Base-by-base conservation (phyloP, 345 rosid genomes). In the Orychophragmus violaceus region DNA sequence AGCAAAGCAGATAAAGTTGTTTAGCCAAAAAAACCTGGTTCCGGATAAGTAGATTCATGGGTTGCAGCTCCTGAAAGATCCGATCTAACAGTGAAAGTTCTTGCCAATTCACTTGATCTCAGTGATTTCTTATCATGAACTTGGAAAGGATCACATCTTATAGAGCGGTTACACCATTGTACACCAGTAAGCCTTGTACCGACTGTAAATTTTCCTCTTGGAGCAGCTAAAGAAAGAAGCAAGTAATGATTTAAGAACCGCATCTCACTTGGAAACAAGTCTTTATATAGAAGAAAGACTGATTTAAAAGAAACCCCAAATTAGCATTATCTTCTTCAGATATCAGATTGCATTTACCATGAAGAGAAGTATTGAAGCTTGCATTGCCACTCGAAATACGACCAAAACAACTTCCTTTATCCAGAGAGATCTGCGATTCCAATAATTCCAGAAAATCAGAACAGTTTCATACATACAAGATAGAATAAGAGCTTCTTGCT, bases 61-160 rank as follows among this genome's bases (percentile, higher is more conserved):
- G 46, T 72, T 30, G 90, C 89, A 71, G 70, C 39, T 66, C 85
- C 87, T 13, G 87, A 87, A 72, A 87, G 72, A 79, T 84, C 84
- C 57, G 89, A 84, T 82, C 82, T 86, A 2, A 55, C 84, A 30
- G 76, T 69, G 9, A 78, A 14, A 22, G 5, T 22, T 69, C 85
- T 80, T 45, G 68, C 27, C 35, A 64, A 53, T 16, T 74, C 79
- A 52, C 55, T 74, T 37, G 2, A 55, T 25, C 69, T 63, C 33
- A 42, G 65, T 39, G 76, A 70, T 27, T 69, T 81, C 69, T 55
- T 70, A 39, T 52, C 72, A 78, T 30, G 44, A 6, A 41, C 29
- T 59, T 62, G 46, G 66, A 48, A 68, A 35, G 80, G 74, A 33
- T 66, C 63, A 35, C 61, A 70, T 35, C 74, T 80, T 14, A 10